Evolutionary conservation across 2,329 filamentous ascomycete species (phyloP), one percentile per base, ranked within the genome.

Genomic region (Acephala macrosclerotiorum): DNA sequence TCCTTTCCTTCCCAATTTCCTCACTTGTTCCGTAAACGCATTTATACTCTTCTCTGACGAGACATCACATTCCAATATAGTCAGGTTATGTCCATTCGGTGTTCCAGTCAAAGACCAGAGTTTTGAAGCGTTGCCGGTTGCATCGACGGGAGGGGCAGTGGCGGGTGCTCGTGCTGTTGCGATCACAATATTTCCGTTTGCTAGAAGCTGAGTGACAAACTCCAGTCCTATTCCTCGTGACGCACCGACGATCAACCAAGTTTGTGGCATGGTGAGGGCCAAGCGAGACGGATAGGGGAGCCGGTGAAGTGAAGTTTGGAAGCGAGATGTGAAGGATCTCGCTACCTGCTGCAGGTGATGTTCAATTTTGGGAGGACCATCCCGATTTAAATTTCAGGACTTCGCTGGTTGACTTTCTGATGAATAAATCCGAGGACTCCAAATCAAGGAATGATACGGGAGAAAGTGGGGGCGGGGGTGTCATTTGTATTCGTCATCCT

Each of bases 31-130:
- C n/a, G 45, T 66, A 55, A 75, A 69, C 9, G 12, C 36, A 63
- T 76, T 75, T 42, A 88, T 86, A 74, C 83, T 87, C 33, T 77
- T 74, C 67, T 86, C 83, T 38, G 78, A 79, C 20, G 82, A 75
- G n/a, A 87, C 80, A 75, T 87, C 85, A 74, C 84, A 87, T 60
- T 81, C 77, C 64, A 74, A 22, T 4, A 70, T 67, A 2, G 47
- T 69, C 7, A 75, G 58, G 36, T 70, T 70, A n/a, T 62, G 58
- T 7, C 65, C 69, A 36, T 70, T 83, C 77, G 75, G 81, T 80
- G 70, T 80, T 73, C 72, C 81, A 1, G 69, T 67, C 4, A 85
- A 59, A 73, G 77, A 63, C 81, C 81, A 79, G 76, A 83, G 72
- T 77, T 79, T 75, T 45, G 61, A 63, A 6, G 59, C 60, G 6